These are phyloP conservation scores for Lasiodiplodia theobromae DNA, from an alignment of 2,329 filamentous ascomycete genomes.

Conservation along the genomic window DNA sequence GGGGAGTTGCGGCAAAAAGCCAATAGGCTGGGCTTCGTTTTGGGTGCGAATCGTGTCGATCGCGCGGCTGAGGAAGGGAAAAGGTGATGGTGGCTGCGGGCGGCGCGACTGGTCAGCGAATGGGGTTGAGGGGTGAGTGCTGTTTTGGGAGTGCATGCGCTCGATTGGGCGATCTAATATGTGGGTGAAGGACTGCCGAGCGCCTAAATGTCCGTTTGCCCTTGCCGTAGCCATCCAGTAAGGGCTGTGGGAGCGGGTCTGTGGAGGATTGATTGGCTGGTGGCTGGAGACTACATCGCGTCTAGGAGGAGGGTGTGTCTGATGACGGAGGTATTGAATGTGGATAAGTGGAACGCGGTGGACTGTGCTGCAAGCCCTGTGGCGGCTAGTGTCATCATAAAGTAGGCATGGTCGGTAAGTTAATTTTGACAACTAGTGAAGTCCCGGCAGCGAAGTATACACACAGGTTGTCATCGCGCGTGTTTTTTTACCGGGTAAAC, in stretches of 20 bases:
- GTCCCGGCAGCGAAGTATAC: background rate
- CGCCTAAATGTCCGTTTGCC: background rate
- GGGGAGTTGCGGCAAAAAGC: background rate
- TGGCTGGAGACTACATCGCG: background rate
- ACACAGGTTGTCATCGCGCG: background rate
- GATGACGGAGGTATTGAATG: constrained; percentile 2
- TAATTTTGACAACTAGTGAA: background rate
- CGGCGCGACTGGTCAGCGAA: background rate
- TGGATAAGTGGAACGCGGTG: background rate
- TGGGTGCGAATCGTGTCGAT: background rate
- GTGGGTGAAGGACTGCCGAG: background rate
- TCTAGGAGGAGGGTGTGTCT: constrained; percentile 4
- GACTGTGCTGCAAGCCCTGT: no score
- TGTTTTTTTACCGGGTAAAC: background rate
- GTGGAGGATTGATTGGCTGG: background rate
- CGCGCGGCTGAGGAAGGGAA: constrained; percentile 3
- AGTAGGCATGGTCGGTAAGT: background rate
- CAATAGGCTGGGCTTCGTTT: background rate
- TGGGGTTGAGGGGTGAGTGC: background rate
- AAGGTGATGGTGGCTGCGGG: background rate
- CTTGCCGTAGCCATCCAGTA: background rate
- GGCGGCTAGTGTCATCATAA: background rate
- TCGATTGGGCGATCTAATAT: constrained; percentile 7
- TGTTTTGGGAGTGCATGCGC: background rate
- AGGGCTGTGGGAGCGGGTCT: background rate